A percentile compares a stretch with the other conserved stretches of the same genome.
phyloP scores from a whole-genome alignment of 768 basidiomycete genomes.

The Ramaria sp. region DNA sequence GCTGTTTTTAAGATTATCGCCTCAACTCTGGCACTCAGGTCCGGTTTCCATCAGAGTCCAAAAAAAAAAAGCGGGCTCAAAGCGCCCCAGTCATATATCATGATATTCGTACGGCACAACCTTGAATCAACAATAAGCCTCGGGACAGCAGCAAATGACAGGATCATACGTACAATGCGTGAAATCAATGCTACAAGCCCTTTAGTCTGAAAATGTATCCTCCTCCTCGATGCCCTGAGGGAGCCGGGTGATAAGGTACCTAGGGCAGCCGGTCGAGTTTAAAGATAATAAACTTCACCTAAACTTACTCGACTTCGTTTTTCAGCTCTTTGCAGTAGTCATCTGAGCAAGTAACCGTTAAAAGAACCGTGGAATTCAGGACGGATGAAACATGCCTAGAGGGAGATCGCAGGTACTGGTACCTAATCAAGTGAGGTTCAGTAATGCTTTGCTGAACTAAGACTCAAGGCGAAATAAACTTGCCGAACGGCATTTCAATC shows the following conservation, averaged over 20 bases:
- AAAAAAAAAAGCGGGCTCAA: too few species aligned
- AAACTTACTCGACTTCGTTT: slow-evolving; percentile 70
- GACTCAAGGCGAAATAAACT: slow-evolving; percentile 12
- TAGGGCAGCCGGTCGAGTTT: neutral
- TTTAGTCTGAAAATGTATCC: neutral
- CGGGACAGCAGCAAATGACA: too few species aligned
- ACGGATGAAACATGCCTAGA: slow-evolving; percentile 39
- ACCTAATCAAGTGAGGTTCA: slow-evolving; percentile 23
- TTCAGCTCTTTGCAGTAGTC: slow-evolving; percentile 79
- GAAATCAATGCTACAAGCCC: neutral
- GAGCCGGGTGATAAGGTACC: slow-evolving; percentile 1
- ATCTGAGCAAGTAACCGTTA: slow-evolving; percentile 30
- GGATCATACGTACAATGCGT: too few species aligned
- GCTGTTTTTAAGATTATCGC: too few species aligned
- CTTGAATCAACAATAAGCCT: too few species aligned
- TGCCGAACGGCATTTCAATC: slow-evolving; percentile 93
- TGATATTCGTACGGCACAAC: too few species aligned
- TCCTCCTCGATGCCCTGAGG: slow-evolving; percentile 3
- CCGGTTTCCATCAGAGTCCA: too few species aligned
- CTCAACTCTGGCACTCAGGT: too few species aligned
- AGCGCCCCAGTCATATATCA: too few species aligned
- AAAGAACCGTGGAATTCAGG: neutral
- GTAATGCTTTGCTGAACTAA: too few species aligned
- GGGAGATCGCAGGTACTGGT: slow-evolving; percentile 62
- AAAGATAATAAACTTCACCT: neutral